Base-by-base conservation (phyloP, 208 protist genomes). In the Vickermania spadyakhi region DNA sequence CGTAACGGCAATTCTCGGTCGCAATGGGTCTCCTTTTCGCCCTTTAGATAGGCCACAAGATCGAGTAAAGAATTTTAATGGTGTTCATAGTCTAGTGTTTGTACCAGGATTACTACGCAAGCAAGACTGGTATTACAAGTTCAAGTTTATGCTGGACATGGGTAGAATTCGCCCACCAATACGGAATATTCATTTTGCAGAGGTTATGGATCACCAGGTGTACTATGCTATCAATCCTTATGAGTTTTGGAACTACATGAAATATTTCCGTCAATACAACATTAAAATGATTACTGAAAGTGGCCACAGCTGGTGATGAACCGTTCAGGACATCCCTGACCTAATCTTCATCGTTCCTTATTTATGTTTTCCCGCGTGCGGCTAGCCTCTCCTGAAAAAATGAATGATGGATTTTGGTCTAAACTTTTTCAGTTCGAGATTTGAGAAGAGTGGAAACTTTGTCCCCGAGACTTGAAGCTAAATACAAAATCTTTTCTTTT, bases 111-210 rank as follows among this genome's bases (percentile, higher is more conserved):
- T 91, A 11, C 30, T 93, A 52, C 41, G 73, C 27, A 93, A 93
- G 45, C 81, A 89, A 52, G 84, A 93, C 57, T 93, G 75, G 72
- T 89, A 89, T 56, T 93, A 93, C 71, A 93, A 93, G 57, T 93
- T 93, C 59, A 93, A 93, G 59, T 88, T 88, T 60, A 93, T 93
- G 82, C 76, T 91, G 57, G 83, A 93, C 60, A 89, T 91, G 77
- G 82, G 68, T 28, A 62, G 79, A 21, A 68, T 91, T 25, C 68
- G 81, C 36, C 86, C 86, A 23, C 65, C 86, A 1, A 31, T 90
- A 3, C 67, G 86, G 28, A 91, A 90, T 68, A 66, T 93, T 26
- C 86, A 93, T 53, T 93, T 89, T 78, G 86, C 86, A 18, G 86
- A 93, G 66, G 86, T 93, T 1, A 59, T 77, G 23, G 86, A 93